A percentile compares a stretch with the other conserved stretches of the same genome.
Evolutionary conservation across 805 yeast genomes (phyloP).

Genomic region (Yarrowia sp.): DNA sequence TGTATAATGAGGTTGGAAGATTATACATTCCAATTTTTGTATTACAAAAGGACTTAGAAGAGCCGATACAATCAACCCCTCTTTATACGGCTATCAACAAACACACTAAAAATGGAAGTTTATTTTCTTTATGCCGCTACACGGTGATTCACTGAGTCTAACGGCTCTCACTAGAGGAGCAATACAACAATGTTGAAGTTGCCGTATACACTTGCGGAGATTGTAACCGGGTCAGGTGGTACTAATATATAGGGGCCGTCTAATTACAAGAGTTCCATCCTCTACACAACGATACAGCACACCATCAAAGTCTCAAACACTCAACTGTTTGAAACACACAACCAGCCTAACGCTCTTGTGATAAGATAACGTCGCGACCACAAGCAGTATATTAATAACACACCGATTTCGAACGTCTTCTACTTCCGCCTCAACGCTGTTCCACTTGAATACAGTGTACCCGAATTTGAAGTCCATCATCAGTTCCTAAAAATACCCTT

Average conservation of each 20-base stretch:
- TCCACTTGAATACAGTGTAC: neutral
- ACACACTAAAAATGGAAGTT: neutral
- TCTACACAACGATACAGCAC: neutral
- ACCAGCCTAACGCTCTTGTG: neutral
- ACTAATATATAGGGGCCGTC: neutral
- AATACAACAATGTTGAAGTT: neutral
- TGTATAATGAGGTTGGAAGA: no score
- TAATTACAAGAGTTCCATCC: neutral
- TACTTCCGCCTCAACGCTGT: constrained; percentile 6
- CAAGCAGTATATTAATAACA: constrained; percentile 11
- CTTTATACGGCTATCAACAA: neutral
- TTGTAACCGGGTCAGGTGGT: constrained; percentile 21
- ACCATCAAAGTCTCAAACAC: neutral
- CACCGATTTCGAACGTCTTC: neutral
- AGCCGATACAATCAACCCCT: neutral
- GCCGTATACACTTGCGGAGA: neutral
- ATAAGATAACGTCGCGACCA: constrained; percentile 1
- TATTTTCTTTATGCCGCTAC: constrained; percentile 2
- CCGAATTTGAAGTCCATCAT: neutral
- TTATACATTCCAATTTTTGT: neutral
- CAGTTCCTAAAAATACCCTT: constrained; percentile 1
- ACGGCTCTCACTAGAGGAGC: constrained; percentile 9
- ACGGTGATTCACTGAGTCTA: constrained; percentile 18
- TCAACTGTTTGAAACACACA: neutral
- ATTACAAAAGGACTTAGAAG: no score